Base-by-base conservation (phyloP, 345 rosid species). In the Conringia planisiliqua region DNA sequence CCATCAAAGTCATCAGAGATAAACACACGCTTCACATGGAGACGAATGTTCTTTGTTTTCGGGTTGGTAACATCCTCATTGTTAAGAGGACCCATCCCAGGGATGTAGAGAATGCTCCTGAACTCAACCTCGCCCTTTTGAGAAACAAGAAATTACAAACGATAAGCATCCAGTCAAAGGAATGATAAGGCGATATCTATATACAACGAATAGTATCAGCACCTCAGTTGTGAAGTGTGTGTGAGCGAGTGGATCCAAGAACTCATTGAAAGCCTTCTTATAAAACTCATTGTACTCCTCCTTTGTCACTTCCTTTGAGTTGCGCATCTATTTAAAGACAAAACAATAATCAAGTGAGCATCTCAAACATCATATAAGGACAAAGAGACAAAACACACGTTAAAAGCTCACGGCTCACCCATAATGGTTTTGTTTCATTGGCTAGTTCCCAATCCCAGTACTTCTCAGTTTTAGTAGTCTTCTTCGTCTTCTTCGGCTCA, bases 1-100 rank as follows among this genome's bases (percentile, higher is more conserved):
- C 99, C 99, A 82, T 96, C 99, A 82, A 96, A 96, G 84, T 96
- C 99, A 85, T 96, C 98, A 17, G 98, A 96, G 82, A 96, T 96
- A 77, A 96, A 96, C 52, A 96, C 99, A 16, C 99, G 91, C 82
- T 96, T 96, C 61, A 96, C 99, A 71, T 89, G 86, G 74, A 92
- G 68, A 2, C 97, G 88, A 48, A 92, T 92, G 63, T 92, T 92
- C 82, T 96, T 96, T 36, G 98, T 87, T 72, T 96, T 96, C 2
- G 99, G 94, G 70, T 90, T 96, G 7, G 85, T 72, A 2, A 89
- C 87, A 3, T 92, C 98, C 78, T 96, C 98, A 16, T 89, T 92
- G 85, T 91, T 91, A 29, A 91, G 89, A 77, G 99, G 99, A 50
- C 96, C 97, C 97, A 95, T 90, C 71, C 98, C 99, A 50, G 99